Base-by-base conservation (phyloP, 176 grass and related monocot genomes). In the Carex kokanica region DNA sequence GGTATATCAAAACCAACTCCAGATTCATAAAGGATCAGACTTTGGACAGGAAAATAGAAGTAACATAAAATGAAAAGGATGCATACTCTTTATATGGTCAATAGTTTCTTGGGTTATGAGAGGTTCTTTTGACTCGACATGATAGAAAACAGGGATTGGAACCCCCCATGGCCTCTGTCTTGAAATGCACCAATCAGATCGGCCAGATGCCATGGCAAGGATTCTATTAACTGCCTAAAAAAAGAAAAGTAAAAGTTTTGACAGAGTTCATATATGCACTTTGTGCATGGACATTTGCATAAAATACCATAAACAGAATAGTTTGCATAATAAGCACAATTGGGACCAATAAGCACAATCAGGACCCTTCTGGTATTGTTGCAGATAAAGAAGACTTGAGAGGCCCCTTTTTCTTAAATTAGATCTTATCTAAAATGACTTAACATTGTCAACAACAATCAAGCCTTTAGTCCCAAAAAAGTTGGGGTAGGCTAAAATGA, bases 151-250 rank as follows among this genome's bases (percentile, higher is more conserved):
- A 1, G 91, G 95, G 83, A 98, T 98, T 62, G 95, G 95, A 86
- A 98, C 95, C 43, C 95, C 95, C 92, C 95, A 98, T 71, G 91
- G 92, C 85, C 95, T 98, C 86, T 98, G 95, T 56, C 92, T 89
- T 79, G 95, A 98, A 91, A 98, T 95, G 78, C 95, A 98, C 95
- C 95, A 98, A 72, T 98, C 95, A 80, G 95, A 98, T 79, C 92
- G 90, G 84, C 90, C 81, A 18, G 90, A 91, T 79, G 91, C 91
- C 95, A 98, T 98, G 78, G 93, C 86, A 81, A 98, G 84, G 81
- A 98, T 98, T 88, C 95, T 91, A 78, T 98, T 98, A 65, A 93
- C 89, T 69, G 89, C 95, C 95, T 98, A 93, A 47, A 79, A 67
- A 90, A 38, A 40, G 49, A 59, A 23, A 65, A 66, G 40, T 47